Conservation (phyloP, 2,329 filamentous ascomycete species). For the Trichoderma koningiopsis region DNA sequence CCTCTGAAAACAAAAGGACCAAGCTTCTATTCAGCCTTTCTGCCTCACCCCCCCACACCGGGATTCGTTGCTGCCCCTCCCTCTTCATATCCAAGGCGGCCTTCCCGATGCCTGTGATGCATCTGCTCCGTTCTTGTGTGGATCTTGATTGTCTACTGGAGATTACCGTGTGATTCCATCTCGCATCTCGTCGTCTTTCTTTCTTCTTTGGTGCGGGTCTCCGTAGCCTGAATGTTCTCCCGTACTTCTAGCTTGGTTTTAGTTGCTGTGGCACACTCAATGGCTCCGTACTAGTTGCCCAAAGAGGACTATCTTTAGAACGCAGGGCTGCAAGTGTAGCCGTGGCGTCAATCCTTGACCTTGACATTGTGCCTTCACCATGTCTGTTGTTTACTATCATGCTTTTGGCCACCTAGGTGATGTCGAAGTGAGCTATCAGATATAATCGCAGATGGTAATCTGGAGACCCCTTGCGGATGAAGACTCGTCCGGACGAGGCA, state of each 20-base stretch:
- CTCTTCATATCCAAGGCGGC: conserved; percentile 14
- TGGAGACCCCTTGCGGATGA: background rate
- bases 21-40: background rate
- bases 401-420: background rate
- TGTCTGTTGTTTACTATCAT: conserved; percentile 5
- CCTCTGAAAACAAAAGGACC: background rate
- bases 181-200: conserved; percentile 11
- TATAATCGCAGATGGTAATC: conserved; percentile 9
- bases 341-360: conserved; percentile 15
- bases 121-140: conserved; percentile 15
- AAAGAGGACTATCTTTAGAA: conserved; percentile 17
- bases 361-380: background rate
- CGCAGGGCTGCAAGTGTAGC: conserved; percentile 18
- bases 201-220: conserved; percentile 21
- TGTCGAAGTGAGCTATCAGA: background rate
- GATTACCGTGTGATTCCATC: conserved; percentile 23
- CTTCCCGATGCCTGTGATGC: conserved; percentile 12
- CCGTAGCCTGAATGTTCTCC: conserved; percentile 16
- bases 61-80: conserved; percentile 9
- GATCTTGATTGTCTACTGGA: conserved; percentile 21
- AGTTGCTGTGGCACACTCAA: conserved; percentile 4
- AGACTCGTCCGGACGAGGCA: background rate
- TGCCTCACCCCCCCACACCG: conserved; percentile 6
- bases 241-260: conserved; percentile 16
- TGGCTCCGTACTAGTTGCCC: background rate